A percentile compares a stretch with the other conserved stretches of the same genome.
Conservation (phyloP, 2,329 filamentous ascomycete species). For the Neurospora sp. region DNA sequence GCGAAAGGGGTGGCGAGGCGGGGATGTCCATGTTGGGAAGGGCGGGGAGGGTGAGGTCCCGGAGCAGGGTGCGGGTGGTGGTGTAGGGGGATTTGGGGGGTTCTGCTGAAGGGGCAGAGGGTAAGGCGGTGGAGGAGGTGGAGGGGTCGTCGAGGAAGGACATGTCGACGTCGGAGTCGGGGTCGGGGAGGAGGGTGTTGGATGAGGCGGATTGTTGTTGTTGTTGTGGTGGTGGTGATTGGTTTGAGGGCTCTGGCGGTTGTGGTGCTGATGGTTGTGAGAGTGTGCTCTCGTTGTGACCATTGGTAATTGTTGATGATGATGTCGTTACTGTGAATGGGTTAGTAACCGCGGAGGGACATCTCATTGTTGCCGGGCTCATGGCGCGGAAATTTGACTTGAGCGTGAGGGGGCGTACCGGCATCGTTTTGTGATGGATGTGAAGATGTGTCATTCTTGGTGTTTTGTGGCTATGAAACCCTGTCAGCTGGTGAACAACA, state of each 20-base stretch:
- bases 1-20: constrained; percentile 57
- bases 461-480: neutral
- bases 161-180: constrained; percentile 17
- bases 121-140: constrained; percentile 8
- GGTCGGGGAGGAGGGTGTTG: constrained; percentile 4
- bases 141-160: constrained; percentile 12
- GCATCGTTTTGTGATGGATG: neutral
- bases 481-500: neutral
- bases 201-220: neutral
- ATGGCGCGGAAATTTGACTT: neutral
- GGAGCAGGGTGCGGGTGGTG: constrained; percentile 51
- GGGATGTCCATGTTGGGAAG: constrained; percentile 67
- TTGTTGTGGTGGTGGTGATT: neutral
- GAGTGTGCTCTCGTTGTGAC: neutral
- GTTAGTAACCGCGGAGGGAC: neutral
- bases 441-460: neutral
- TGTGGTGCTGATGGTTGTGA: neutral
- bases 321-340: neutral
- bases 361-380: neutral
- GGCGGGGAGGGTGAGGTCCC: constrained; percentile 64
- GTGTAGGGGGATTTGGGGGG: constrained; percentile 58
- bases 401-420: neutral
- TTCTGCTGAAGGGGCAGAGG: constrained; percentile 13
- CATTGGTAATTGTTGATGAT: neutral
- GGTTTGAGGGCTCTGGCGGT: neutral